A percentile compares a stretch with the other conserved stretches of the same genome.
Evolutionary conservation across 139 green algal species (phyloP).

Genomic region (Yamagishiella unicocca): DNA sequence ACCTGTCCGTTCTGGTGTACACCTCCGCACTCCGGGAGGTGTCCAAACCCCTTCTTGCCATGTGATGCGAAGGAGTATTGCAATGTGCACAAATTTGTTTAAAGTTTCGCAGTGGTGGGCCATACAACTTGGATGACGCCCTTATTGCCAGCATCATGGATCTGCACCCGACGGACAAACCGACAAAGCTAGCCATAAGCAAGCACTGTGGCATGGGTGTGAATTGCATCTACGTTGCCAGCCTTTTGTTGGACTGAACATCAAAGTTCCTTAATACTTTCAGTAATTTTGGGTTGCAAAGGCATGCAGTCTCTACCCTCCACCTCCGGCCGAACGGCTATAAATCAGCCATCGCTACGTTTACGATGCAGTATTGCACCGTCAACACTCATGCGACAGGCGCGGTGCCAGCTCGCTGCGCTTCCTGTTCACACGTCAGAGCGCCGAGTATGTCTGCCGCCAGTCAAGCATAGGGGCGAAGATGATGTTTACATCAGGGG

Average conservation of each 20-base stretch:
- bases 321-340: background rate
- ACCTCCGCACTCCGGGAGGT: background rate
- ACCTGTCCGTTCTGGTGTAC: background rate
- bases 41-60: background rate
- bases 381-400: no score
- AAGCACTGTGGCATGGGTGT: background rate
- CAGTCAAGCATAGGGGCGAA: no score
- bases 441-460: no score
- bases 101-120: background rate
- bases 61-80: background rate
- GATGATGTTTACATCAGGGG: no score
- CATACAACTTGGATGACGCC: background rate
- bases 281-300: background rate
- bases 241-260: background rate
- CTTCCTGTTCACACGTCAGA: no score
- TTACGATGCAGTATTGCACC: no score
- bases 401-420: no score
- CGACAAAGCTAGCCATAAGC: background rate
- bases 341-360: background rate
- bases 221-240: background rate
- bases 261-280: background rate
- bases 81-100: background rate
- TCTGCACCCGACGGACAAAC: background rate
- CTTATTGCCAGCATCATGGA: background rate
- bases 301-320: constrained; percentile 11